A percentile compares a stretch with the other conserved stretches of the same genome.
Conservation (phyloP, 768 basidiomycete genomes). For the Boletus vinaceobasis region DNA sequence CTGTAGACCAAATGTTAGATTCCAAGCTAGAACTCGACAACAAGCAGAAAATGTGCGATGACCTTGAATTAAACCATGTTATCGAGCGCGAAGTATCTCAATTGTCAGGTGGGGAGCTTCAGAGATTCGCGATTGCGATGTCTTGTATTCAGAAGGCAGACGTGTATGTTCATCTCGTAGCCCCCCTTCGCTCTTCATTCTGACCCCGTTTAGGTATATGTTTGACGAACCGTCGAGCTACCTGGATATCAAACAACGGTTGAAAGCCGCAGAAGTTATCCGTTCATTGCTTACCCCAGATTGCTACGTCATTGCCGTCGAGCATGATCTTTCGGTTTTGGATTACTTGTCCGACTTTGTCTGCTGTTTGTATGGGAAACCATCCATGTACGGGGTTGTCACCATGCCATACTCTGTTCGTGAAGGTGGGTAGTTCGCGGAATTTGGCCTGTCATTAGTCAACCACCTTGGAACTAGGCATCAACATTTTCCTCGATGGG, state of each 20-base stretch:
- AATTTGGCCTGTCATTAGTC: not conserved
- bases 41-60: slow-evolving; percentile 79
- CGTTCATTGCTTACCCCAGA: slow-evolving; percentile 77
- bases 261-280: slow-evolving; percentile 94
- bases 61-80: slow-evolving; percentile 85
- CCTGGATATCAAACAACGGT: slow-evolving; percentile 92
- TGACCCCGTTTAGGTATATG: slow-evolving; percentile 70
- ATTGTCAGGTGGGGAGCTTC: slow-evolving; percentile 94
- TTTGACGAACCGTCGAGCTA: slow-evolving; percentile 99
- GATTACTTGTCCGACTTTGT: slow-evolving; percentile 99
- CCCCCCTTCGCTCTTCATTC: not conserved
- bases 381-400: slow-evolving; percentile 96
- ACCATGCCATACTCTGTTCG: slow-evolving; percentile 98
- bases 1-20: slow-evolving; percentile 89
- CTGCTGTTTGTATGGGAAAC: slow-evolving; percentile 96
- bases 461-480: slow-evolving; percentile 50
- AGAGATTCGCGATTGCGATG: slow-evolving; percentile 98
- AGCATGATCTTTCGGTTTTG: slow-evolving; percentile 97
- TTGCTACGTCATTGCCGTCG: slow-evolving; percentile 95
- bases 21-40: slow-evolving; percentile 87
- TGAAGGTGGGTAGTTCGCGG: slow-evolving; percentile 61
- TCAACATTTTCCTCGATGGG: slow-evolving; percentile 99
- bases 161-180: slow-evolving; percentile 57
- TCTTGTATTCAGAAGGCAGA: slow-evolving; percentile 93
- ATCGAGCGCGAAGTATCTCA: slow-evolving; percentile 81